These are phyloP conservation scores for Furcasterigmium sp. DNA, from an alignment of 2,329 filamentous ascomycete genomes.

Conservation along the genomic window DNA sequence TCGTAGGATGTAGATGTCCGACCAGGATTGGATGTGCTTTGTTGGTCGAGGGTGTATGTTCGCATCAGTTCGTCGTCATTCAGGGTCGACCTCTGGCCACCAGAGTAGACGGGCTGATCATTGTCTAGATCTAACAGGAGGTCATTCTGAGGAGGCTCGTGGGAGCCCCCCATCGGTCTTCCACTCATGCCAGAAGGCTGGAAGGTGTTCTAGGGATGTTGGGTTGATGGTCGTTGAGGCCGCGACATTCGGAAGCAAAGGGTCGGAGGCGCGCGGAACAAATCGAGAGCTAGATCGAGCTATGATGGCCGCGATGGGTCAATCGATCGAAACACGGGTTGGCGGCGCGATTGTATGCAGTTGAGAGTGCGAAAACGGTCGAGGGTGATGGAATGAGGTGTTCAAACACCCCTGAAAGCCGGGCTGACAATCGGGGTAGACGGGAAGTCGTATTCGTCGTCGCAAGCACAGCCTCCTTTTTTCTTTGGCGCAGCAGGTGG, in stretches of 20 bases:
- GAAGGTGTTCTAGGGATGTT: constrained; percentile 17
- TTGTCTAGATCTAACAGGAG: constrained; percentile 72
- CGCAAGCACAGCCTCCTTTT: constrained; percentile 9
- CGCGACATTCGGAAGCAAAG: constrained; percentile 25
- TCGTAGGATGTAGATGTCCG: constrained; percentile 92
- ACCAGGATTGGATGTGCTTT: constrained; percentile 46
- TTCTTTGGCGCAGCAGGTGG: neutral
- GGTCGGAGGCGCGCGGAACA: neutral
- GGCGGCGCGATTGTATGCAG: too few relatives aligned
- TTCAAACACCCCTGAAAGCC: too few relatives aligned
- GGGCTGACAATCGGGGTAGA: neutral
- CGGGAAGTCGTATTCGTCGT: constrained; percentile 1
- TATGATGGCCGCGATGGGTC: too few relatives aligned
- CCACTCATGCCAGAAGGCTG: constrained; percentile 55
- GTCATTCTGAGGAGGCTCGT: constrained; percentile 47
- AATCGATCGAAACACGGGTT: too few relatives aligned
- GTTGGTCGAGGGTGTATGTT: constrained; percentile 66
- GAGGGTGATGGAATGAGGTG: too few relatives aligned
- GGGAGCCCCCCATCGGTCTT: constrained; percentile 42
- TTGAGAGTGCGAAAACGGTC: too few relatives aligned
- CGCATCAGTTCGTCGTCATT: constrained; percentile 77
- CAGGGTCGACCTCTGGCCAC: constrained; percentile 70
- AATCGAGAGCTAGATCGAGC: too few relatives aligned
- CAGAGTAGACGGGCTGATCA: constrained; percentile 65
- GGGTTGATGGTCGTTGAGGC: constrained; percentile 17